Conservation (phyloP, 192 early-diverging fungal species). For the Phycomyces blakesleeanus region DNA sequence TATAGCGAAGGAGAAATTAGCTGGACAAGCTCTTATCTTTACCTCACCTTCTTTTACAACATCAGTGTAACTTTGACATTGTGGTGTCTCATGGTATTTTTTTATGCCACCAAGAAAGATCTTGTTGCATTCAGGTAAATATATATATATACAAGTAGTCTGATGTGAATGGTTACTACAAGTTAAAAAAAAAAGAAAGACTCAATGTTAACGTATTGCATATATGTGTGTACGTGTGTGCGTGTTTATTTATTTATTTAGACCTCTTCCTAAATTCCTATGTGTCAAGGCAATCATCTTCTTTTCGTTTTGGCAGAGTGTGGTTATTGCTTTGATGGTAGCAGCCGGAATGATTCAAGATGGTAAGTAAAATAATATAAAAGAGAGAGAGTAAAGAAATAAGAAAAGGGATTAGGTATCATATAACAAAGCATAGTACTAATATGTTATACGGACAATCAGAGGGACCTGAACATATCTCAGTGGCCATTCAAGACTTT, state of each 20-base stretch:
- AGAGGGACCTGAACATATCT: conserved; percentile 64
- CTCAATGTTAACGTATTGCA: too few relatives aligned
- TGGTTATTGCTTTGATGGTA: conserved; percentile 79
- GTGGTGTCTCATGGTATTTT: conserved; percentile 87
- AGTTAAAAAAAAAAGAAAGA: too few relatives aligned
- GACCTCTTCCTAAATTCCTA: conserved; percentile 91
- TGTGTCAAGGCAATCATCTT: conserved; percentile 93
- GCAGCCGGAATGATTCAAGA: conserved; percentile 69
- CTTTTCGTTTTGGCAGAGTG: conserved; percentile 91
- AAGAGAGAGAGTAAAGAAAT: too few relatives aligned
- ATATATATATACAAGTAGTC: too few relatives aligned
- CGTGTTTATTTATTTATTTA: conserved; percentile 36
- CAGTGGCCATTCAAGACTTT: conserved; percentile 84
- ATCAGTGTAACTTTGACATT: conserved; percentile 79
- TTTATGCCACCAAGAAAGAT: conserved; percentile 73
- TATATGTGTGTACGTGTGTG: too few relatives aligned
- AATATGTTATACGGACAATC: too few relatives aligned
- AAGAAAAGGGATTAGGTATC: too few relatives aligned
- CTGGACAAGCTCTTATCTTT: conserved; percentile 69
- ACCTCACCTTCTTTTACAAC: conserved; percentile 82
- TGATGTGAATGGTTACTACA: too few relatives aligned
- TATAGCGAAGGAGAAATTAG: conserved; percentile 84
- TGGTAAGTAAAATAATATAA: conserved; percentile 38
- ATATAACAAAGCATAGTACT: too few relatives aligned
- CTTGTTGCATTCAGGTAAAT: conserved; percentile 65